Evolutionary conservation across 495 filamentous ascomycete species (phyloP).

Genomic region (Elasticomyces elasticus): DNA sequence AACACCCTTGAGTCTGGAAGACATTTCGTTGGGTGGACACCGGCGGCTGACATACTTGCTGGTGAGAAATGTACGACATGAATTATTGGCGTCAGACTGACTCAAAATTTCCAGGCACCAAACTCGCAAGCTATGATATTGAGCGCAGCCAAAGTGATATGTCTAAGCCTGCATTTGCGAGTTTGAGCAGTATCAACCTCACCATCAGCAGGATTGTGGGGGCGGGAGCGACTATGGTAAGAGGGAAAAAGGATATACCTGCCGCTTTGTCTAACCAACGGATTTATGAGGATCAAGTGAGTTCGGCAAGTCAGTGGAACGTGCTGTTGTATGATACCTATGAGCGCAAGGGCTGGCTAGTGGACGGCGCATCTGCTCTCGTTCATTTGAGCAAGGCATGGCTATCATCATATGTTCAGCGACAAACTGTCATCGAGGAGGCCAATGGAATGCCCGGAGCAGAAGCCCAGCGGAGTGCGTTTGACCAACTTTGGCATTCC

Average conservation of each 20-base stretch:
- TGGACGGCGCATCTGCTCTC: not conserved
- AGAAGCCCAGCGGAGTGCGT: not conserved
- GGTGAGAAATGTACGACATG: too few species aligned
- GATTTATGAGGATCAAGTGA: not conserved
- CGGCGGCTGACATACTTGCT: not conserved
- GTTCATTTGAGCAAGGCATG: not conserved
- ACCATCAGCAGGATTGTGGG: not conserved
- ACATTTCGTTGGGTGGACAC: not conserved
- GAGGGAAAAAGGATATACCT: not conserved
- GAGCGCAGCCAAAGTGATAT: not conserved
- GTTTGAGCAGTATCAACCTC: not conserved
- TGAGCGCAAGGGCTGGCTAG: not conserved
- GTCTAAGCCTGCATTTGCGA: not conserved
- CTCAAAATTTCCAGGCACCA: not conserved
- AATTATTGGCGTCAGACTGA: too few species aligned
- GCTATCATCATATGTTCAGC: not conserved
- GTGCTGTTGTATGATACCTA: not conserved
- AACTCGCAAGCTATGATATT: not conserved
- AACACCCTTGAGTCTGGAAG: not conserved
- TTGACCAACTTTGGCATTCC: not conserved
- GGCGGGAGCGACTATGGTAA: not conserved
- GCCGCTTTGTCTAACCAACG: not conserved
- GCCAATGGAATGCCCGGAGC: not conserved
- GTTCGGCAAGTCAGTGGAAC: not conserved
- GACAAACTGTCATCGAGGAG: not conserved